Base-by-base conservation (phyloP, 257 asterid species). In the Cynanchum wilfordii region DNA sequence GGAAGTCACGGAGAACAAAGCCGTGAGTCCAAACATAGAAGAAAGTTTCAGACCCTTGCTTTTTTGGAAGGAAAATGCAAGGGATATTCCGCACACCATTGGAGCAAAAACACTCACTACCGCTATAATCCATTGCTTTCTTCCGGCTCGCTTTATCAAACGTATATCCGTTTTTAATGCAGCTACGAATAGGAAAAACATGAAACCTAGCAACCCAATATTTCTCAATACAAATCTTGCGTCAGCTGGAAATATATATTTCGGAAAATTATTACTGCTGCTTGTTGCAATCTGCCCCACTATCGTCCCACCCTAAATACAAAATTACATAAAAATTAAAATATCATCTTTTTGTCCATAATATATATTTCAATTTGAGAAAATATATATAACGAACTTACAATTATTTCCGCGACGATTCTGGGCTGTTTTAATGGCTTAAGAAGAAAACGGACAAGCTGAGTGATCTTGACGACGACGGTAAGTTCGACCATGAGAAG, bases 341-440 rank as follows among this genome's bases (percentile, higher is more conserved):
- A n/a, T n/a, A n/a, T n/a, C n/a, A n/a, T n/a, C n/a, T n/a, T n/a
- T n/a, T n/a, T n/a, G n/a, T n/a, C n/a, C n/a, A n/a, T n/a, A n/a
- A n/a, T n/a, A n/a, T n/a, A n/a, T n/a, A n/a, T n/a, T n/a, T n/a
- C n/a, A n/a, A n/a, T n/a, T n/a, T n/a, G n/a, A n/a, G n/a, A n/a
- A n/a, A n/a, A n/a, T n/a, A n/a, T n/a, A n/a, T n/a, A n/a, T n/a
- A n/a, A 0, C 15, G n/a, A 74, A 87, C 97, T 87, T 84, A 91
- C 98, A 4, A 93, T 82, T 80, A 93, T 87, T 19, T 86, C 84
- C 0, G 90, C 84, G 54, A 91, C 80, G 64, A 89, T 72, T 71
- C 85, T 80, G 16, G 97, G 96, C 54, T 91, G 96, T 63, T 87
- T 78, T 17, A 94, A 78, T 73, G 99, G 98, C 87, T 77, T 89